Percentiles rank a stretch among this genome's conserved stretches.
phyloP scores from a whole-genome alignment of 768 basidiomycete genomes.

The Sporobolomyces phaffii region DNA sequence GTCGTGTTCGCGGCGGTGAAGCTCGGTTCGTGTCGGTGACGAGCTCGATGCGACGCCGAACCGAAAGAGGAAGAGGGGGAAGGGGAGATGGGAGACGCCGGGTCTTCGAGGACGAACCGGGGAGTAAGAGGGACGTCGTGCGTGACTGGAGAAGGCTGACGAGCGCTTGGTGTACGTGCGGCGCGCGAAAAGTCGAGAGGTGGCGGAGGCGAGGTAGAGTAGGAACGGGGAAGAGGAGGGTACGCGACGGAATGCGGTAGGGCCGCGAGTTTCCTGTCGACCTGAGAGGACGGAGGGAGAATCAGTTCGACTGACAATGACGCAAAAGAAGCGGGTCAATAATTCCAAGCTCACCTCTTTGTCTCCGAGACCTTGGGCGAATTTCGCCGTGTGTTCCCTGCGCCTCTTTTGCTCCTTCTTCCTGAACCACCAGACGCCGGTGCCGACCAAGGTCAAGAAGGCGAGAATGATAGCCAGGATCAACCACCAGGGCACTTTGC shows the following conservation, averaged over 20 bases:
- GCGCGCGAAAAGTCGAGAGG: too few relatives aligned
- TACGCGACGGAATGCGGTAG: conserved; percentile 26
- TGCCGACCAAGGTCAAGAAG: conserved; percentile 20
- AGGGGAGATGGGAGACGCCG: conserved; percentile 19
- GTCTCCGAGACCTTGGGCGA: conserved; percentile 25
- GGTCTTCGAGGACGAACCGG: conserved; percentile 27
- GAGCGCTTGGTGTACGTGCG: too few relatives aligned
- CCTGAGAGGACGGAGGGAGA: conserved; percentile 7
- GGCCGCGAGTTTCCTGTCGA: conserved; percentile 29
- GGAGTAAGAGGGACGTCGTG: conserved; percentile 14
- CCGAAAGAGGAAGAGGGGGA: conserved; percentile 7
- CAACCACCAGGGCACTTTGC: conserved; percentile 28
- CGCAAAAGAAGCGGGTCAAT: too few relatives aligned
- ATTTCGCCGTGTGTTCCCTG: conserved; percentile 21
- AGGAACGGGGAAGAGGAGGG: conserved; percentile 27
- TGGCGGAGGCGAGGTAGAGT: not conserved
- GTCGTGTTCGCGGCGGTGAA: not conserved
- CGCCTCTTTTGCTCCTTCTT: conserved; percentile 30
- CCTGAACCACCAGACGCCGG: conserved; percentile 14
- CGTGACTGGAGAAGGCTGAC: not conserved
- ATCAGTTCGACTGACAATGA: not conserved
- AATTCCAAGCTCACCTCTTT: conserved; percentile 34
- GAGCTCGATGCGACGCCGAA: not conserved
- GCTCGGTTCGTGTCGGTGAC: not conserved
- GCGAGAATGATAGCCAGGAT: too few relatives aligned